Base-by-base conservation (phyloP, 495 filamentous ascomycete genomes). In the Aspergillus nanangensis region DNA sequence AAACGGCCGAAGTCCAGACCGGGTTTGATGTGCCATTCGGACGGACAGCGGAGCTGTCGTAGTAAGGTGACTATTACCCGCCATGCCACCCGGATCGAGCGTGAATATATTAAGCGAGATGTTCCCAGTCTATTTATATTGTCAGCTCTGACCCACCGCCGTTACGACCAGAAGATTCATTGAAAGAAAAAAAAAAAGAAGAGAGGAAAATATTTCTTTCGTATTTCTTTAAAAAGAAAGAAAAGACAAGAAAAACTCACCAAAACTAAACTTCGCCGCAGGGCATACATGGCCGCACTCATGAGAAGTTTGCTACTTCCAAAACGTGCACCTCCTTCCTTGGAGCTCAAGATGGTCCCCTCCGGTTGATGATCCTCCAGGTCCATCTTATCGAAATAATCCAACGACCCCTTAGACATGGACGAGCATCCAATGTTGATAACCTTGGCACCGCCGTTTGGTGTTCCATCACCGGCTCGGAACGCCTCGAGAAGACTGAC, bases 291-390 rank as follows among this genome's bases (percentile, higher is more conserved):
- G 20, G 63, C 63, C 2, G 63, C 63, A 40, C 65, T 70, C 44
- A 60, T 62, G 14, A 70, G 39, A 19, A 71, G 43, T 44, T 71
- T 71, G 47, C 68, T 71, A 45, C 68, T 71, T 29, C 62, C 66
- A 48, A 62, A 71, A 9, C 66, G 66, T 20, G 55, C 35, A 35
- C 51, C 61, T 1, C 48, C 65, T 57, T 71, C 65, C 38, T 66
- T 64, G 5, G 53, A 51, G 40, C 58, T 61, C 29, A 69, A 45
- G 3, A 52, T 32, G 9, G 63, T 56, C 32, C 65, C 65, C 15
- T 55, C 48, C 5, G 37, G 47, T 19, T 46, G 44, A 15, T 32
- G 44, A 23, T 46, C 47, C 13, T 47, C 51, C 44, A 50, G 45
- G 9, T 57, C 48, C 29, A 39, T 37, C 21, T 46, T 47, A 2